Evolutionary conservation across 352 stramenopile genomes (phyloP), one percentile per base, ranked within the genome.

Genomic region (Phytophthora idaei): DNA sequence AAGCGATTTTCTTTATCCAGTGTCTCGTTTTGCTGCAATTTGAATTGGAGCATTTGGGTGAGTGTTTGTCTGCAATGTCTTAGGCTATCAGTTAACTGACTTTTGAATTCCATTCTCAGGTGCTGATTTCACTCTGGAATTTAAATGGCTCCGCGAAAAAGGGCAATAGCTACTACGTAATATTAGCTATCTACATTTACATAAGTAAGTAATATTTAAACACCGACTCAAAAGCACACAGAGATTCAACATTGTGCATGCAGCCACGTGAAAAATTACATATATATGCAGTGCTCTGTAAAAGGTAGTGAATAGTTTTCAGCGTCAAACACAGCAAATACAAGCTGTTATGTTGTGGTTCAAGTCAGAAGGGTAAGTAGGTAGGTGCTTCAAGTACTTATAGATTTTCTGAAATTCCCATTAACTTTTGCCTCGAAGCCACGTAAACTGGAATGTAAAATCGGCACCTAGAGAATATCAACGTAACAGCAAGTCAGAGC

Each of bases 391-490:
- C 29, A 34, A 34, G 7, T 4, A 4, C 7, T 34, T 34, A 34
- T 34, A 8, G 5, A 15, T 42, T 5, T 42, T 15, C 7, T 42
- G 27, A 25, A 21, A 21, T 21, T 47, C 2, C 41, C n/a, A 47
- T 28, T 47, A 47, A 27, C 17, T 45, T 25, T 47, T 37, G 42
- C 10, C 6, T 44, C 36, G 55, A 27, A 78, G 67, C 61, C 64
- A 77, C 17, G 45, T 27, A 39, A 77, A 74, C 34, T 69, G 37
- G 50, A 77, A 77, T 9, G 64, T 73, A 44, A 76, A 77, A 55
- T 77, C 64, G n/a, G 64, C 64, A 28, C 64, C 73, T 52, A n/a
- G 41, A 21, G 5, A 39, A 28, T 17, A 27, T 27, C n/a, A 47
- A 47, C 6, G 27, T 12, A 25, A 45, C 8, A 6, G 0, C 12